Percentiles rank a stretch among this genome's conserved stretches.
phyloP scores from a whole-genome alignment of 345 rosid genomes.

The Theobroma cacao region DNA sequence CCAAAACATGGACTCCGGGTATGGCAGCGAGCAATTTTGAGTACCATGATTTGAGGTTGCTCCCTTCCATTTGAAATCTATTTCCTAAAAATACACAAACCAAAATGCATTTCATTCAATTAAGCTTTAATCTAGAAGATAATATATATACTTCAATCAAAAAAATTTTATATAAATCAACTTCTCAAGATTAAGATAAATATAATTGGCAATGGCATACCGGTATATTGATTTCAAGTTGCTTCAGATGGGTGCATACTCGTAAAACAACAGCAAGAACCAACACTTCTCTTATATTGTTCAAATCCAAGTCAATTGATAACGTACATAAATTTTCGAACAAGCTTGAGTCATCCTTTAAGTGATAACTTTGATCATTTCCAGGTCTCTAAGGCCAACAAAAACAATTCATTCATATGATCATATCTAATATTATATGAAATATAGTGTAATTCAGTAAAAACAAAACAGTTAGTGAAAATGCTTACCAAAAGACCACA shows the following conservation, averaged over 20 bases:
- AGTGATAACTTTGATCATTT: not conserved
- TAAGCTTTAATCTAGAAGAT: not conserved
- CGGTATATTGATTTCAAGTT: not conserved
- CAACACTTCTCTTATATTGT: not conserved
- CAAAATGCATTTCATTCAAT: not conserved
- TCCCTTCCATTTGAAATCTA: not conserved
- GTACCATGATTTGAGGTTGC: not conserved
- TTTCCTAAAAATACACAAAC: not conserved
- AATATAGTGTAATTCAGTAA: not conserved
- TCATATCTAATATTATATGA: not conserved
- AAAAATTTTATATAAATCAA: not conserved
- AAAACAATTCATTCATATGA: not conserved
- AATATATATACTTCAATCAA: not conserved
- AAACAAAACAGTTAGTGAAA: not conserved
- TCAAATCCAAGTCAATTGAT: not conserved
- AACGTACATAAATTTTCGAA: not conserved
- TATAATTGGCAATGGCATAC: not conserved
- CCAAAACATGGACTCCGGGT: not conserved
- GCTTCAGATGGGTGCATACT: not conserved
- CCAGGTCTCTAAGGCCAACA: not conserved
- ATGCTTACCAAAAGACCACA: not conserved
- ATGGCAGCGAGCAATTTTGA: not conserved
- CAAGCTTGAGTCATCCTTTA: not conserved
- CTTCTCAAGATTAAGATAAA: not conserved
- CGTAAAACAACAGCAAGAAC: not conserved